Evolutionary conservation across 192 early-diverging fungal species (phyloP).

Genomic region (Jimgerdemannia flammicorona): DNA sequence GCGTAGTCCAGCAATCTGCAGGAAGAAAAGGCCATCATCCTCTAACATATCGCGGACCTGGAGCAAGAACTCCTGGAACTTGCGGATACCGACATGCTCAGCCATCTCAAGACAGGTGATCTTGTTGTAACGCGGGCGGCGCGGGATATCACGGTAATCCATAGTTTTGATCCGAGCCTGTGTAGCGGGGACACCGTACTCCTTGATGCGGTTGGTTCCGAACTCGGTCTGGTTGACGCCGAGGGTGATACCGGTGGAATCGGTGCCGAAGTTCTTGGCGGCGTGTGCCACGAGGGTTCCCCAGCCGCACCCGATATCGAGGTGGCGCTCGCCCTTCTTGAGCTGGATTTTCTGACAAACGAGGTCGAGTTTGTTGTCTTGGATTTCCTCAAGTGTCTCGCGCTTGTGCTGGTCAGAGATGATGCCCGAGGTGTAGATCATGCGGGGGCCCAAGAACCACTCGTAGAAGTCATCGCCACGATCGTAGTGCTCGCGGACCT

Average conservation of each 20-base stretch:
- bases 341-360: constrained; percentile 85
- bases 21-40: constrained; percentile 97
- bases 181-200: constrained; percentile 70
- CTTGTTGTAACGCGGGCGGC: constrained; percentile 85
- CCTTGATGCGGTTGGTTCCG: constrained; percentile 78
- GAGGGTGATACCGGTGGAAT: constrained; percentile 93
- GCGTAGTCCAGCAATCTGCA: constrained; percentile 97
- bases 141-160: constrained; percentile 98
- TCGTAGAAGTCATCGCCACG: constrained; percentile 98
- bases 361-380: constrained; percentile 93
- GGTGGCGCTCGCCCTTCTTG: constrained; percentile 80
- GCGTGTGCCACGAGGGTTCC: constrained; percentile 89
- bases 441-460: constrained; percentile 88
- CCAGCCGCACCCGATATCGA: constrained; percentile 99
- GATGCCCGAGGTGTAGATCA: constrained; percentile 97
- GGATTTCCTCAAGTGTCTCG: constrained; percentile 91
- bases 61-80: constrained; percentile 84
- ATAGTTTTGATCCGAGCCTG: constrained; percentile 82
- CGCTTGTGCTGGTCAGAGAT: constrained; percentile 67
- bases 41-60: constrained; percentile 94
- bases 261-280: constrained; percentile 83
- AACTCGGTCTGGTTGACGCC: constrained; percentile 89
- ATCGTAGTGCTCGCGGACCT: constrained; percentile 98
- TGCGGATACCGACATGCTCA: constrained; percentile 96
- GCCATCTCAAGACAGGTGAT: constrained; percentile 99